phyloP scores from a whole-genome alignment of 768 basidiomycete genomes.

The Russula brevipes region DNA sequence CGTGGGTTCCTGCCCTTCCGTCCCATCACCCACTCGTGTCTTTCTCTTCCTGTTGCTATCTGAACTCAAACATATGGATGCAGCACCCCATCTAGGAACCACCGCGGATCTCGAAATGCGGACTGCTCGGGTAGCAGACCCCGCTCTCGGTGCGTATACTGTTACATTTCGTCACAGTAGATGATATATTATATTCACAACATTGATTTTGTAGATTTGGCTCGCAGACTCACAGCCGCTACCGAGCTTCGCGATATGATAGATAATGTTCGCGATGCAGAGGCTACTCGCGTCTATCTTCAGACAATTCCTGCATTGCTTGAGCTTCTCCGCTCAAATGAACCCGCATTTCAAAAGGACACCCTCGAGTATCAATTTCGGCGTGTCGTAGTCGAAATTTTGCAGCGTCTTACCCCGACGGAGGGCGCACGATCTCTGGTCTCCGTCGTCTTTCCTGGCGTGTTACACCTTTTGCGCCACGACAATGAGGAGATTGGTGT shows the following conservation, averaged over 20 bases:
- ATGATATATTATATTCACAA: neutral
- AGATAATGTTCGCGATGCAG: constrained; percentile 71
- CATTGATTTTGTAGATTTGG: constrained; percentile 47
- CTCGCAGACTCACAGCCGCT: constrained; percentile 63
- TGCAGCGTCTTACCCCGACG: constrained; percentile 79
- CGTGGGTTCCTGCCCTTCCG: constrained; percentile 2
- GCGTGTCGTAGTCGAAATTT: constrained; percentile 78
- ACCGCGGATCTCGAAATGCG: constrained; percentile 63
- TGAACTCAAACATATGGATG: constrained; percentile 36
- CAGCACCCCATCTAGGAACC: constrained; percentile 40
- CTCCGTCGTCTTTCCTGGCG: constrained; percentile 62
- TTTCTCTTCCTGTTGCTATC: neutral
- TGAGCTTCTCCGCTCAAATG: constrained; percentile 64
- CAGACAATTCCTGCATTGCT: constrained; percentile 70
- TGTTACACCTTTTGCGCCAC: constrained; percentile 75
- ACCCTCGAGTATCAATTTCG: constrained; percentile 76
- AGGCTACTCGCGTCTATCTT: constrained; percentile 62
- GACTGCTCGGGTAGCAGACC: constrained; percentile 70
- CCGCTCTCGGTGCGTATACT: constrained; percentile 52
- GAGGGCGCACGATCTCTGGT: constrained; percentile 73
- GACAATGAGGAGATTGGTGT: constrained; percentile 98
- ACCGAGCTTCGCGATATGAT: constrained; percentile 77
- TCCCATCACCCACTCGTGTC: neutral
- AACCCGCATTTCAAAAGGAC: constrained; percentile 62
- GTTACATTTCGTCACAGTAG: constrained; percentile 7